Evolutionary conservation across 768 basidiomycete species (phyloP), one percentile per base, ranked within the genome.

Genomic region (Daedalea quercina): DNA sequence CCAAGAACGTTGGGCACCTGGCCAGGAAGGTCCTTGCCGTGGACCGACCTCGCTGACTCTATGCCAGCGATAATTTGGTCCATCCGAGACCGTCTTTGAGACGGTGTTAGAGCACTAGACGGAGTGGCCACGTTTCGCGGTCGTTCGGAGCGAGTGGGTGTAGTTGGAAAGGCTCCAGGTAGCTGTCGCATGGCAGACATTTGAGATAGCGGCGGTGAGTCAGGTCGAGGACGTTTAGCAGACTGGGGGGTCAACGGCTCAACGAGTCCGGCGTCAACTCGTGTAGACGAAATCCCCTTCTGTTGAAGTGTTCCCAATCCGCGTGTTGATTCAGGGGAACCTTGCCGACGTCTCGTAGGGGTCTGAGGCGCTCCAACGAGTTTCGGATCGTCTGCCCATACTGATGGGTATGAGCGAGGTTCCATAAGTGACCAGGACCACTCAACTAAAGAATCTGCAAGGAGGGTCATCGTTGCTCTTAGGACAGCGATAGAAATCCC

Each of bases 371-470:
- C 25, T 20, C 12, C 23, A 3, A 9, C 13, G n/a, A 31, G 26
- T 23, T 8, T 25, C 6, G 41, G 51, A 25, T 70, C 63, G 19
- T 71, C 64, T 24, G 44, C 60, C 72, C 72, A 73, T 22, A 56
- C 71, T 73, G 53, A 28, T 17, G 26, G 20, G 35, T 8, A 19
- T 49, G 20, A 24, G 25, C 13, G 3, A 4, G 37, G 11, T 22
- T 28, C 12, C 19, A 37, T 1, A 2, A 8, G 34, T 34, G 15
- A 55, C 66, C 23, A 56, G 11, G 9, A 22, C 15, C 12, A 51
- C 57, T 54, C 44, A 52, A 76, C 76, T 60, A 31, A 66, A 78
- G 53, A 75, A 79, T 0, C 45, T 34, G 54, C 73, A 74, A 13
- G 60, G 55, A 8, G 61, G 55, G 33, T 65, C 59, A 33, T 55